phyloP scores from a whole-genome alignment of 345 rosid species.

The Eucalyptus tenuipes region DNA sequence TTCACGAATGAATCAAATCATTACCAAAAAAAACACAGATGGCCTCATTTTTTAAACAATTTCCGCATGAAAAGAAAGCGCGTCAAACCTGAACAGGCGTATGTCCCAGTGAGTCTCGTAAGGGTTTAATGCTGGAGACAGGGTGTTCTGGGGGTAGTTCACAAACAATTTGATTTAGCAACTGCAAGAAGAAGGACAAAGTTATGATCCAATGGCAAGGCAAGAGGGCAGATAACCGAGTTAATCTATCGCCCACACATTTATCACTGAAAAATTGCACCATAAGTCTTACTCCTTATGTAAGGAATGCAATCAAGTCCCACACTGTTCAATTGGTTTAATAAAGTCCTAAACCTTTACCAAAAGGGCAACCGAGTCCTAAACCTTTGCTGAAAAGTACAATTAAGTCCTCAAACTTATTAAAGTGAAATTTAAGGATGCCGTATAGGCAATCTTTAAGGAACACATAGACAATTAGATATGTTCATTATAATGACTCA shows the following conservation, averaged over 20 bases:
- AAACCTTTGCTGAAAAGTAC: not conserved
- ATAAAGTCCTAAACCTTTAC: not conserved
- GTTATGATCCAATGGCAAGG: not conserved
- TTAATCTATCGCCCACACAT: not conserved
- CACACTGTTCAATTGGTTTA: not conserved
- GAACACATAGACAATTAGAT: not conserved
- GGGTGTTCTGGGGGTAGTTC: slow-evolving; percentile 63
- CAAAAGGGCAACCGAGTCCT: not conserved
- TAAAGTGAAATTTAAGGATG: not conserved
- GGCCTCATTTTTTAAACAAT: not conserved
- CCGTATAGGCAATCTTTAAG: not conserved
- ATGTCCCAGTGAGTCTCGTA: slow-evolving; percentile 53
- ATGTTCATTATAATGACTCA: not conserved
- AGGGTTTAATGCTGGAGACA: slow-evolving; percentile 39
- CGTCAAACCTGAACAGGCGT: slow-evolving; percentile 48
- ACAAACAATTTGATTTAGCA: slow-evolving; percentile 55
- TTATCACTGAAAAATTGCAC: not conserved
- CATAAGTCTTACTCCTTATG: not conserved
- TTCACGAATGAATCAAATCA: not conserved
- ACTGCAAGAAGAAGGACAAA: slow-evolving; percentile 15
- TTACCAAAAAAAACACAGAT: not conserved
- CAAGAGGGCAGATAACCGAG: not conserved
- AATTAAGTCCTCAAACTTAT: not conserved
- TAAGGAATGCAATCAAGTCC: not conserved
- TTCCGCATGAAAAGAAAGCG: not conserved